Percentiles rank a stretch among this genome's conserved stretches.
These are phyloP conservation scores for Fusarium sp. DNA, from an alignment of 2,329 filamentous ascomycete genomes.

Conservation along the genomic window DNA sequence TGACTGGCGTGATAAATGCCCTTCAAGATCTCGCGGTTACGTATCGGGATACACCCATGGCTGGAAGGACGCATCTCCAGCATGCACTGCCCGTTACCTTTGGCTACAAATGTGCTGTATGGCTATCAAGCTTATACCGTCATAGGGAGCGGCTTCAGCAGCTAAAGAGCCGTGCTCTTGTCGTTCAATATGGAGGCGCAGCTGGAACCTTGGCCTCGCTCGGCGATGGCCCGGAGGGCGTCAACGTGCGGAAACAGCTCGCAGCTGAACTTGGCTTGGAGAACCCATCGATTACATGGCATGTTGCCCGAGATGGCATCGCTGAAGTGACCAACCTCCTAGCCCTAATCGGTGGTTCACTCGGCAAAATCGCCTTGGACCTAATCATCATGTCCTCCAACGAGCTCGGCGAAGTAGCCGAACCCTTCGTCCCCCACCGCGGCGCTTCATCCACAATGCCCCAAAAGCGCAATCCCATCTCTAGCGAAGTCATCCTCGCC, in stretches of 20 bases:
- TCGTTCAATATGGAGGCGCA: constrained; percentile 66
- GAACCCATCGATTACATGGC: constrained; percentile 65
- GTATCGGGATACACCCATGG: constrained; percentile 64
- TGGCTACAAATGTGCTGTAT: constrained; percentile 66
- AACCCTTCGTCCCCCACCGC: constrained; percentile 64
- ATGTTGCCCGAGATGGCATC: constrained; percentile 62
- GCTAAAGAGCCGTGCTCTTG: constrained; percentile 55
- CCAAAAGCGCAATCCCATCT: constrained; percentile 68
- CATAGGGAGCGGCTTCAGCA: constrained; percentile 59
- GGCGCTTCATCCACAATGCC: constrained; percentile 66
- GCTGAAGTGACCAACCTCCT: constrained; percentile 64
- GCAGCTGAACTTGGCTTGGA: constrained; percentile 57
- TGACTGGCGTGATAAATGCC: constrained; percentile 51
- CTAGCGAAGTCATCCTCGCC: constrained; percentile 64
- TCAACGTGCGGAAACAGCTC: constrained; percentile 59
- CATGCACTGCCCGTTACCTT: constrained; percentile 66
- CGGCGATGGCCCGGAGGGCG: constrained; percentile 51
- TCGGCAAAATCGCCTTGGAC: constrained; percentile 66
- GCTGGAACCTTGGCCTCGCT: constrained; percentile 64
- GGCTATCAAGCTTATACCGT: constrained; percentile 59
- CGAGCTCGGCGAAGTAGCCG: constrained; percentile 59
- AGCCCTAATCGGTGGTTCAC: constrained; percentile 60
- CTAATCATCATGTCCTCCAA: constrained; percentile 67
- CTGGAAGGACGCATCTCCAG: constrained; percentile 65
- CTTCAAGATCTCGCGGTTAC: constrained; percentile 54